Evolutionary conservation across 1,284 basidiomycete genomes (phyloP), one percentile per base, ranked within the genome.

Genomic region (Cutaneotrichosporon arboriforme): DNA sequence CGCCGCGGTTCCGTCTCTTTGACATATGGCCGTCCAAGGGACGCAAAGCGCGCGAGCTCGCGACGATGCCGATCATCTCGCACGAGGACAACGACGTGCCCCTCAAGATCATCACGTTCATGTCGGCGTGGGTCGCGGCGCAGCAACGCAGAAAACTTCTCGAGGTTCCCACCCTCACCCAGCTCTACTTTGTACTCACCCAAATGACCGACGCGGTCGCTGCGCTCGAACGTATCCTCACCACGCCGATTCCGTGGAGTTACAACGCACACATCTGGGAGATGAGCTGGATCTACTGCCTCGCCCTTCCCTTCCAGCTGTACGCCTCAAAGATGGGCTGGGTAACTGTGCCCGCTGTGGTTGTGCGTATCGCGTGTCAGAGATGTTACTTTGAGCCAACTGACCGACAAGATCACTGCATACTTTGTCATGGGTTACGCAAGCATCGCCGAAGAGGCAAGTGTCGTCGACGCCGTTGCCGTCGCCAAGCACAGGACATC

Each of bases 181-280:
- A 75, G n/a, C 72, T 88, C 18, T 55, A 85, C 0, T 64, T 62
- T 3, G 65, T 81, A 1, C 67, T 87, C 8, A 80, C 79, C 59
- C 77, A 80, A 58, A 78, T 88, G 39, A 81, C 82, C 4, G 85
- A 88, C 49, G 80, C 83, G 15, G 73, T 88, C 39, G 84, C 84
- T 8, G 83, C 83, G 5, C 77, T 88, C 4, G 86, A 89, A 66
- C 78, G 86, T 40, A 87, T 88, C 59, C 75, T 88, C 13, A 87
- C 86, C 0, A 88, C 85, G 0, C 86, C 86, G 1, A 87, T 89
- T 43, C 87, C 86, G 1, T 88, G 86, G 74, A 86, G 83, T 78
- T 87, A 72, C 59, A 61, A 72, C 82, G 70, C 70, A 10, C 71
- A 72, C 55, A 74, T 74, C 46, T 72, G 70, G 66, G 64, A 68